phyloP scores from a whole-genome alignment of 2,329 filamentous ascomycete species.

The Dactylellina parvicollis region DNA sequence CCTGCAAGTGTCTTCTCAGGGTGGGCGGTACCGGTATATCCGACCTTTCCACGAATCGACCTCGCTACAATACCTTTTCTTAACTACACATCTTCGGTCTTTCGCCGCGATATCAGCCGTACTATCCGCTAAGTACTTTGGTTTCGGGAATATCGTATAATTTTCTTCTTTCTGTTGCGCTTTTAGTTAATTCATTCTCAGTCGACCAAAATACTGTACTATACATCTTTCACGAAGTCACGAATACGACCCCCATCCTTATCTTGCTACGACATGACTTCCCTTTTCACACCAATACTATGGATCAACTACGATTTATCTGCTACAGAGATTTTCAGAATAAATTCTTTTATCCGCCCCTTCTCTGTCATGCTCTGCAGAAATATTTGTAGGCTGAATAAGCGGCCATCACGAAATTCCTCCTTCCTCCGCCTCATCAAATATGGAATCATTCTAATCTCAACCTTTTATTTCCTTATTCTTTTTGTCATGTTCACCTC shows the following conservation, averaged over 20 bases:
- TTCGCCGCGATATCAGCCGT: constrained; percentile 1
- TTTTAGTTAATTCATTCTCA: neutral
- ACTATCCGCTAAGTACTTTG: constrained; percentile 17
- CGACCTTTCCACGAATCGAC: constrained; percentile 6
- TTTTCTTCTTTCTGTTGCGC: neutral
- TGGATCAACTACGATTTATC: too few species aligned
- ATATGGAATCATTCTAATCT: too few species aligned
- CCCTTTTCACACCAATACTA: too few species aligned
- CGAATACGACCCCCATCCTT: neutral
- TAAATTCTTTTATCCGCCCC: too few species aligned
- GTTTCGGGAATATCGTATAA: too few species aligned
- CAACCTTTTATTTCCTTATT: neutral
- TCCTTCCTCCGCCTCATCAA: too few species aligned
- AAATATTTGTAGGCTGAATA: too few species aligned
- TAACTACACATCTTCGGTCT: neutral
- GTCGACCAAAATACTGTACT: neutral
- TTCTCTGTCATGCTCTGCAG: too few species aligned
- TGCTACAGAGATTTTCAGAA: too few species aligned
- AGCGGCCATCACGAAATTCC: too few species aligned
- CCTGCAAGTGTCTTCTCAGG: neutral
- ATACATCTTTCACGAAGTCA: neutral
- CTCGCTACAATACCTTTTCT: neutral
- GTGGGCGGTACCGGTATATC: neutral
- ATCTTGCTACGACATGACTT: neutral
- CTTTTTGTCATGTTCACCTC: too few species aligned